phyloP scores from a whole-genome alignment of 78 protist genomes.

The Guillardia theta region DNA sequence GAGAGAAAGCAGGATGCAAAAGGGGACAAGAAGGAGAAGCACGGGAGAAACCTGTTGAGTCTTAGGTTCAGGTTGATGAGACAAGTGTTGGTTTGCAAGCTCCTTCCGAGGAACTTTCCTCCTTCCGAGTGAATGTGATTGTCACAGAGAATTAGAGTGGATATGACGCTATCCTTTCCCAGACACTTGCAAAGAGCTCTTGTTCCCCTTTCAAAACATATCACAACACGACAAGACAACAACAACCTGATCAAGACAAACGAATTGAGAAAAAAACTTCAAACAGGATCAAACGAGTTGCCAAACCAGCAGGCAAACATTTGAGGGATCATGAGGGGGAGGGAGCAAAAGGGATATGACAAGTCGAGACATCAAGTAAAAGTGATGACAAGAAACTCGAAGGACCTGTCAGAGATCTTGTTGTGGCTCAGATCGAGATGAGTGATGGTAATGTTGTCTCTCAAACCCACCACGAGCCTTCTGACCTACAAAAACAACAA shows the following conservation, averaged over 20 bases:
- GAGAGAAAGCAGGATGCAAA: background rate
- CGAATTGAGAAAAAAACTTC: too few relatives aligned
- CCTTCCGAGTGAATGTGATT: conserved; percentile 33
- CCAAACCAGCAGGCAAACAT: too few relatives aligned
- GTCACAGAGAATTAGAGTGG: background rate
- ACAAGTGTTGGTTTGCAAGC: background rate
- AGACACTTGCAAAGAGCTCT: conserved; percentile 26
- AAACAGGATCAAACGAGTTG: too few relatives aligned
- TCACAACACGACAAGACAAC: too few relatives aligned
- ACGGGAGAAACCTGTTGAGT: background rate
- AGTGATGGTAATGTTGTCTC: conserved; percentile 30
- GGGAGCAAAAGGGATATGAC: too few relatives aligned
- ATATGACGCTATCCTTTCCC: conserved; percentile 5
- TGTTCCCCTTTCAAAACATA: too few relatives aligned
- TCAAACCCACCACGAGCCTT: background rate
- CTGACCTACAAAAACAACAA: background rate
- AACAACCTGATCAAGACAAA: too few relatives aligned
- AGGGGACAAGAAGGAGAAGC: background rate
- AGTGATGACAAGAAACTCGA: too few relatives aligned
- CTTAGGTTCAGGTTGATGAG: background rate
- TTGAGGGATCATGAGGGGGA: too few relatives aligned
- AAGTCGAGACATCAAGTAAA: too few relatives aligned
- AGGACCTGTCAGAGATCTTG: background rate
- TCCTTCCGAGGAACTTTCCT: background rate
- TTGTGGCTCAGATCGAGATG: background rate